phyloP scores from a whole-genome alignment of 352 stramenopile species.

The Globisporangium nagaii region DNA sequence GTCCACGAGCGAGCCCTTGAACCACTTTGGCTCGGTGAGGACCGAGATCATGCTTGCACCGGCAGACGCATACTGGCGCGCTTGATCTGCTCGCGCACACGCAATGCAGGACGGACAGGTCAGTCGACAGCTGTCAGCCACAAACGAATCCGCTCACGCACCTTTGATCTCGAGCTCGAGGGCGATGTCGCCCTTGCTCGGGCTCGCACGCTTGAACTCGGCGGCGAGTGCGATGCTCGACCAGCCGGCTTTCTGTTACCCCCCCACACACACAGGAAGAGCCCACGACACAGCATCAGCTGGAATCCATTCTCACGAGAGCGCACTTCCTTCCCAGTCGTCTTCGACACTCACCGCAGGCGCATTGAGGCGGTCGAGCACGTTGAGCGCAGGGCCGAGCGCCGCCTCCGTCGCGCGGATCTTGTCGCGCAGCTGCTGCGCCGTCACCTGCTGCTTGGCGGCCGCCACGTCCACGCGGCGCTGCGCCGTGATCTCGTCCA shows the following conservation, averaged over 20 bases:
- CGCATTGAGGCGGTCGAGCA: slow-evolving; percentile 85
- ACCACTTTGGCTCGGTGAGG: slow-evolving; percentile 97
- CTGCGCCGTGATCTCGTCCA: slow-evolving; percentile 75
- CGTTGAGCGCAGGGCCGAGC: slow-evolving; percentile 82
- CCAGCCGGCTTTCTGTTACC: slow-evolving; percentile 45
- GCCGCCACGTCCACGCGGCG: slow-evolving; percentile 57
- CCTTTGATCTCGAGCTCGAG: slow-evolving; percentile 57
- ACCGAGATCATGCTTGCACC: slow-evolving; percentile 96
- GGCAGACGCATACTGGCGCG: slow-evolving; percentile 83
- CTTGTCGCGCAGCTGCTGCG: slow-evolving; percentile 51
- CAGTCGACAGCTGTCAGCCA: slow-evolving; percentile 12
- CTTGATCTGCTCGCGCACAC: slow-evolving; percentile 69
- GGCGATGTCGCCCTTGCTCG: slow-evolving; percentile 96
- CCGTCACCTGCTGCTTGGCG: slow-evolving; percentile 39
- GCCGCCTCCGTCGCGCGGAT: slow-evolving; percentile 75
- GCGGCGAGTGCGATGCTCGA: slow-evolving; percentile 90
- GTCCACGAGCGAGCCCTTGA: slow-evolving; percentile 94
- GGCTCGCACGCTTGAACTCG: slow-evolving; percentile 98
- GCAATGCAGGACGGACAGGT: too few species aligned
- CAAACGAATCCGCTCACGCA: too few species aligned
- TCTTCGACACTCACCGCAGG: slow-evolving; percentile 37
- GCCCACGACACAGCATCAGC: not conserved
- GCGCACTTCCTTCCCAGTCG: not conserved
- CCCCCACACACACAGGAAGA: not conserved
- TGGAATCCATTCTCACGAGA: not conserved